Conservation (phyloP, 805 yeast genomes). For the Dipodascus albidus region DNA sequence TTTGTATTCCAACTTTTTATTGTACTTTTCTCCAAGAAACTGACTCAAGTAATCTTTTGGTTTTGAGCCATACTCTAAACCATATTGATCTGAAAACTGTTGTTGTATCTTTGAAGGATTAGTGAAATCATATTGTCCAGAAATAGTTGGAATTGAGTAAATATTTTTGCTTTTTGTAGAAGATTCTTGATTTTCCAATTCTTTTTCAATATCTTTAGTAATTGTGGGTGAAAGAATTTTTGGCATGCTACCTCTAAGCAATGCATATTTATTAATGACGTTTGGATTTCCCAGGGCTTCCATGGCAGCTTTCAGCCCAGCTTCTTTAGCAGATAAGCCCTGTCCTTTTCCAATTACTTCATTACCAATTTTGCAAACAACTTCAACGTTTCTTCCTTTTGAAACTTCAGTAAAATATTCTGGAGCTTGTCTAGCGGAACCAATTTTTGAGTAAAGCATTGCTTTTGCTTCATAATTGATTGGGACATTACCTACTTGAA, state of each 20-base stretch:
- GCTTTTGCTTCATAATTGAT: conserved; percentile 60
- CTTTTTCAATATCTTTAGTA: background rate
- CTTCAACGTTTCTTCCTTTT: conserved; percentile 40
- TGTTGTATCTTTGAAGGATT: background rate
- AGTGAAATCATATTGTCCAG: background rate
- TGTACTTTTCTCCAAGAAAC: background rate
- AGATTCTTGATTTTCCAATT: background rate
- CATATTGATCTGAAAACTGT: background rate
- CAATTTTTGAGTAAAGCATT: conserved; percentile 58
- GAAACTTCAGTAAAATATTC: conserved; percentile 38
- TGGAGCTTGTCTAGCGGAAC: conserved; percentile 58
- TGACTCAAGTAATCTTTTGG: background rate
- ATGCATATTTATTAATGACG: conserved; percentile 52
- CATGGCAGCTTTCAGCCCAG: conserved; percentile 81
- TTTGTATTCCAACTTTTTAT: background rate
- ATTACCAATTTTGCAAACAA: conserved; percentile 53
- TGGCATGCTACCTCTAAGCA: conserved; percentile 33
- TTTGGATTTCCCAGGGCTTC: conserved; percentile 50
- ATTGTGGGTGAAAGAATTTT: background rate
- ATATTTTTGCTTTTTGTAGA: background rate
- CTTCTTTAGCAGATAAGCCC: conserved; percentile 61
- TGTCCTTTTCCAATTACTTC: conserved; percentile 61
- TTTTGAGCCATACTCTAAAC: background rate
- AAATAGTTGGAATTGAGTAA: background rate
- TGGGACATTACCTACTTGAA: conserved; percentile 22